Evolutionary conservation across 2,329 filamentous ascomycete species (phyloP), one percentile per base, ranked within the genome.

Genomic region (Chrysoporthe puriensis): DNA sequence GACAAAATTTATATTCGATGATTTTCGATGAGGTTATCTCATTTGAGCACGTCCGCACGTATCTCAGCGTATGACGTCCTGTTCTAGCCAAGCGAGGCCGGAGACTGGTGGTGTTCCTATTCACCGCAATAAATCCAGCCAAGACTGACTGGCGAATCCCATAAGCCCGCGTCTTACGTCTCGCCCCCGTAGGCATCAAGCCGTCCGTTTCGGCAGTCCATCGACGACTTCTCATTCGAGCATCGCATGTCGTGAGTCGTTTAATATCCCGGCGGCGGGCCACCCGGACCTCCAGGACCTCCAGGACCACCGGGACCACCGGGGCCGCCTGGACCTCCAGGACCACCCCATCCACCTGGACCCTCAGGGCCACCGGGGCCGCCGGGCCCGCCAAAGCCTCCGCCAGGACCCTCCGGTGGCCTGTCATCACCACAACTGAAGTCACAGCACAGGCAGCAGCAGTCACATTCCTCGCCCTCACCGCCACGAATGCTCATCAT

Each of bases 381-480:
- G 6, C 26, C 59, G 11, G 44, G 44, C 9, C 56, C 66, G 11
- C 66, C 60, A 14, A 63, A 58, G 13, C 56, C 66, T 21, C 57
- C 62, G 14, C 61, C 59, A 14, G 50, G 64, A 16, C 65, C 66
- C 13, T 58, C 66, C 4, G 58, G 14, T 21, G 62, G 13, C 42
- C 62, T 46, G 46, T 64, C 63, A 4, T 69, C 64, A 34, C 65
- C 26, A 26, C 68, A 69, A 1, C 61, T 61, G 34, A 61, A 62
- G 54, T 58, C 52, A 14, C 64, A 69, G 4, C 65, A 66, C 13
- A 66, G 62, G 58, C 61, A 69, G 40, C 65, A 64, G 54, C 63
- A 64, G 43, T 64, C 65, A 26, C 68, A 69, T 3, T 69, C 67
- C 40, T 67, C 68, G 44, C 66, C 68, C n/a, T 62, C 59, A 32